These are phyloP conservation scores for Psidium guajava DNA, from an alignment of 345 rosid genomes.

Conservation along the genomic window DNA sequence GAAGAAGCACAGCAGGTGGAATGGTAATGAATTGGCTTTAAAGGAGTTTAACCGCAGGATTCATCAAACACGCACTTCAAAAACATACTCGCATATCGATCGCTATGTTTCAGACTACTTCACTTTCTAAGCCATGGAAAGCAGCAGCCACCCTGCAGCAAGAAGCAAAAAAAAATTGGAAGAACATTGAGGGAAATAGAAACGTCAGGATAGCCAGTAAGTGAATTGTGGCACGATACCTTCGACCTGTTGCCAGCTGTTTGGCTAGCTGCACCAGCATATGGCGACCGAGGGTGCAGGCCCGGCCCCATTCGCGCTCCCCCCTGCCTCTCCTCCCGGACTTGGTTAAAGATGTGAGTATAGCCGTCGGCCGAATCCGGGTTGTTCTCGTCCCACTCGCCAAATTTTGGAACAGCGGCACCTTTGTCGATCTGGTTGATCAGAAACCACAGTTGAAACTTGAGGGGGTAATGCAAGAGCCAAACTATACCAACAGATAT, in stretches of 20 bases:
- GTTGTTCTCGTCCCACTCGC: constrained; percentile 83
- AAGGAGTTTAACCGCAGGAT: constrained; percentile 9
- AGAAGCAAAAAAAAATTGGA: neutral
- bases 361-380: constrained; percentile 81
- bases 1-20: neutral
- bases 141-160: constrained; percentile 42
- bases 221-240: constrained; percentile 20
- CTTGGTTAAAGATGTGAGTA: constrained; percentile 80
- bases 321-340: constrained; percentile 59
- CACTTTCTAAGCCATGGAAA: constrained; percentile 56
- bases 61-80: constrained; percentile 22
- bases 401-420: constrained; percentile 84
- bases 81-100: neutral
- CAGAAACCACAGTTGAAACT: neutral
- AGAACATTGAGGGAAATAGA: neutral
- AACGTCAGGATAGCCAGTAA: neutral
- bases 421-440: constrained; percentile 47
- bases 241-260: constrained; percentile 12
- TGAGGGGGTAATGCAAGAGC: neutral
- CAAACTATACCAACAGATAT: neutral
- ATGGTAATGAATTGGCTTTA: neutral
- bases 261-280: neutral
- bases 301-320: constrained; percentile 33
- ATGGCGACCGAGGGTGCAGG: constrained; percentile 24
- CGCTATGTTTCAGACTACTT: constrained; percentile 32